Base-by-base conservation (phyloP, 192 early-diverging fungal species). In the Phycomyces nitens region DNA sequence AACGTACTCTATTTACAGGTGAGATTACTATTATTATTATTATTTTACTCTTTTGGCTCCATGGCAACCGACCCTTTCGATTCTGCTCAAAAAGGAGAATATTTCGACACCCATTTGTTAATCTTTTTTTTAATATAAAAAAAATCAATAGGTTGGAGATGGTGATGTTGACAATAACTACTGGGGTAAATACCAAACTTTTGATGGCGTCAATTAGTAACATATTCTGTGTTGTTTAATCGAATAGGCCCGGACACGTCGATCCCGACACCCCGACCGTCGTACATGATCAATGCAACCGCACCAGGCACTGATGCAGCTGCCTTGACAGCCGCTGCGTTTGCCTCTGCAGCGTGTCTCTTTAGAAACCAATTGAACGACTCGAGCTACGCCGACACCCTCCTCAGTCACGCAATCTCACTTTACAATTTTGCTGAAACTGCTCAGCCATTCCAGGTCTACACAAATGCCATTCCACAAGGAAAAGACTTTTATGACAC, bases 241-340 rank as follows among this genome's bases (percentile, higher is more conserved):
- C 21, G 5, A 22, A 55, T 47, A 70, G 69, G 69, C 4, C 68
- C 68, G 6, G 73, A 75, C 53, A 66, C 63, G 1, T 34, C 38
- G 12, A 81, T 86, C 34, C 82, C 82, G 24, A 47, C 58, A 11
- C 83, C 82, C 15, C 76, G 82, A n/a, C 74, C 83, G 18, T 75
- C 84, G 18, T 79, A 72, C 54, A 53, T 62, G 43, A 64, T 86
- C 53, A 77, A 75, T 65, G 63, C 29, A 55, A 76, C 69, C n/a
- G 41, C 50, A 14, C 74, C 74, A 49, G 84, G 84, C 55, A 82
- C 83, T 18, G 84, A 86, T 64, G 81, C 73, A 16, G 80, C 71
- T 22, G 81, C 81, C 0, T 63, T 78, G 60, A 72, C 77, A 20
- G 81, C 83, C 0, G 83, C 84, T 0, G 83, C 84, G 1, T 66